Evolutionary conservation across 768 basidiomycete genomes (phyloP), one percentile per base, ranked within the genome.

Genomic region (Mrakia gelida): DNA sequence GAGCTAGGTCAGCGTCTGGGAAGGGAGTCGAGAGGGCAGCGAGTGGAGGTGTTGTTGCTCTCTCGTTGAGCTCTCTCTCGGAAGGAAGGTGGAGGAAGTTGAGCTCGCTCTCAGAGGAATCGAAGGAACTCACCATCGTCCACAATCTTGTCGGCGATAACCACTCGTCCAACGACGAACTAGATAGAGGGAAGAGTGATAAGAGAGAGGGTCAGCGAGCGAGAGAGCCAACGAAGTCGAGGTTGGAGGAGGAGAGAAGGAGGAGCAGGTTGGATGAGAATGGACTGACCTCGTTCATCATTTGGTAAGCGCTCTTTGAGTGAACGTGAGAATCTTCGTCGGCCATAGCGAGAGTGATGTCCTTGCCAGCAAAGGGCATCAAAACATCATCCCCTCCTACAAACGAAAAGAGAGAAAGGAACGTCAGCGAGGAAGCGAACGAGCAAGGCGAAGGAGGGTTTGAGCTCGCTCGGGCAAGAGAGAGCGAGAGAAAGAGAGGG

Each of bases 351-450:
- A 85, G 86, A 28, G 88, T 91, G 72, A 98, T 87, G 83, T 97
- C 93, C 84, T 89, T 89, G 59, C 95, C 95, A 7, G 92, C 96
- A 84, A 91, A 88, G 63, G 89, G 86, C 56, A 95, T 85, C 81
- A 99, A 89, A 80, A 94, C 85, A 83, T 98, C 95, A 84, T 98
- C 96, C 4, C 95, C 95, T 80, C 96, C 96, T 16, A 95, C 94
- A 83, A 97, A 95, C 86, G 96, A 67, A 43, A 52, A 3, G 32
- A 38, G 30, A 74, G 11, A 26, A 10, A 41, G n/a, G n/a, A n/a
- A n/a, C n/a, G 73, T 38, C 54, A 71, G 43, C 41, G 1, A 38
- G 4, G 38, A 8, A 54, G 38, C 30, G 56, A 43, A 23, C 49
- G 54, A 11, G 38, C 32, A 49, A 21, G n/a, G n/a, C n/a, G 41